Evolutionary conservation across 164 flowering plant genomes (phyloP).

Genomic region (Hamamelis virginiana): DNA sequence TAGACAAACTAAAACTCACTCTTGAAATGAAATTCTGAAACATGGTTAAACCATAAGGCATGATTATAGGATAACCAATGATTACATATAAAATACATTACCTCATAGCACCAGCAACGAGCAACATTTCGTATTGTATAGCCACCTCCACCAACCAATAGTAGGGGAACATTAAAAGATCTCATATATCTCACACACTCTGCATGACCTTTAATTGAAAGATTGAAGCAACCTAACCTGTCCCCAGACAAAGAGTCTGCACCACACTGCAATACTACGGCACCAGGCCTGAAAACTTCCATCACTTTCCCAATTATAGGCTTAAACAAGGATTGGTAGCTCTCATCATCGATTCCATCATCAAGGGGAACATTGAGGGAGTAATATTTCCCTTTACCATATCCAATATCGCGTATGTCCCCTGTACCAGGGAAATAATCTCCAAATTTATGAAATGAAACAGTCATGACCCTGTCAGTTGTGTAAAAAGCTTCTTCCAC

Average conservation of each 20-base stretch:
- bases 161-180: slow-evolving; percentile 30
- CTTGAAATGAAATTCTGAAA: background rate
- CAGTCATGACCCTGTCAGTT: slow-evolving; percentile 17
- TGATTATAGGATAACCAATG: background rate
- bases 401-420: slow-evolving; percentile 23
- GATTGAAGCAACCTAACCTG: slow-evolving; percentile 27
- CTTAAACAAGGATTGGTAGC: slow-evolving; percentile 21
- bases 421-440: slow-evolving; percentile 36
- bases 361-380: slow-evolving; percentile 23
- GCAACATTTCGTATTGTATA: slow-evolving; percentile 35
- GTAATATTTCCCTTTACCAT: slow-evolving; percentile 26
- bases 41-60: background rate
- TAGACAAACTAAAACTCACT: background rate
- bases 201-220: slow-evolving; percentile 36
- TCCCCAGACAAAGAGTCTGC: slow-evolving; percentile 33
- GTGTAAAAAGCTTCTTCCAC: slow-evolving; percentile 13
- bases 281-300: slow-evolving; percentile 30
- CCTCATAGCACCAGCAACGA: slow-evolving; percentile 38
- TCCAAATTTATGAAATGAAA: slow-evolving; percentile 28
- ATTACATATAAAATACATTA: background rate
- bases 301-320: slow-evolving; percentile 34
- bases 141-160: slow-evolving; percentile 37
- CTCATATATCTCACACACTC: slow-evolving; percentile 26
- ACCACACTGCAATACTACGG: slow-evolving; percentile 31
- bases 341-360: slow-evolving; percentile 13